phyloP scores from a whole-genome alignment of 768 basidiomycete species.

The Amanita pallidorosea region DNA sequence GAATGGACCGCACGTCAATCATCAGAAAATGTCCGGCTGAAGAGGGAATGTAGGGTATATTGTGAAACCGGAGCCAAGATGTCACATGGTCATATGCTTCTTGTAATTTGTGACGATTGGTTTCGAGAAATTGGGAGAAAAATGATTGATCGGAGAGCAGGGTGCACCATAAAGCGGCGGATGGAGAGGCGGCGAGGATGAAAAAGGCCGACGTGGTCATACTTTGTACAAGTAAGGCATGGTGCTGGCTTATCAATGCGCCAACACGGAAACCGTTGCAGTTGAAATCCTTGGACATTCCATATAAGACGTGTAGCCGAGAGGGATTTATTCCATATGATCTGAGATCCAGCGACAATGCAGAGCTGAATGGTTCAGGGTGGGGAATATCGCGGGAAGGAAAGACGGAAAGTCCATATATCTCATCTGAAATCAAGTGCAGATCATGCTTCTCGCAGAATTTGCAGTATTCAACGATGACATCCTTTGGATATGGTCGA shows the following conservation, averaged over 20 bases:
- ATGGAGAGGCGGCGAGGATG: constrained; percentile 12
- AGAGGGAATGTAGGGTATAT: constrained; percentile 9
- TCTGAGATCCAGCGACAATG: constrained; percentile 11
- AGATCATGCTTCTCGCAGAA: constrained; percentile 13
- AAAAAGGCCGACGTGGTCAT: constrained; percentile 11
- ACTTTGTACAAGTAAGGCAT: constrained; percentile 7
- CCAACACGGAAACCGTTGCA: constrained; percentile 18
- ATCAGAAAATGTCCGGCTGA: constrained; percentile 12
- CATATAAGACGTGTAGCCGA: constrained; percentile 17
- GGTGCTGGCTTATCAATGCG: constrained; percentile 9
- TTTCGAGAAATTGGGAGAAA: constrained; percentile 11
- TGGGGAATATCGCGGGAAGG: constrained; percentile 2
- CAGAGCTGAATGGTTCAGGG: constrained; percentile 14
- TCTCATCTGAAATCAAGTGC: constrained; percentile 13
- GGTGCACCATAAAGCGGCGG: constrained; percentile 13
- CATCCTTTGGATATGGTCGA: constrained; percentile 11
- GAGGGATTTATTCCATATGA: constrained; percentile 10
- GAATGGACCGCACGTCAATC: constrained; percentile 7
- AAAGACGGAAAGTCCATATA: constrained; percentile 17
- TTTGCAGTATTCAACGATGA: constrained; percentile 13
- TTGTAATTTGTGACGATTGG: constrained; percentile 8
- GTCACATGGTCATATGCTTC: constrained; percentile 15
- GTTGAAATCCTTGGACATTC: constrained; percentile 21
- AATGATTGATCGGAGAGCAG: constrained; percentile 12
- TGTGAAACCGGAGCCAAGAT: constrained; percentile 14